phyloP scores from a whole-genome alignment of 108 stramenopile species.

The Nitzschia inconspicua region DNA sequence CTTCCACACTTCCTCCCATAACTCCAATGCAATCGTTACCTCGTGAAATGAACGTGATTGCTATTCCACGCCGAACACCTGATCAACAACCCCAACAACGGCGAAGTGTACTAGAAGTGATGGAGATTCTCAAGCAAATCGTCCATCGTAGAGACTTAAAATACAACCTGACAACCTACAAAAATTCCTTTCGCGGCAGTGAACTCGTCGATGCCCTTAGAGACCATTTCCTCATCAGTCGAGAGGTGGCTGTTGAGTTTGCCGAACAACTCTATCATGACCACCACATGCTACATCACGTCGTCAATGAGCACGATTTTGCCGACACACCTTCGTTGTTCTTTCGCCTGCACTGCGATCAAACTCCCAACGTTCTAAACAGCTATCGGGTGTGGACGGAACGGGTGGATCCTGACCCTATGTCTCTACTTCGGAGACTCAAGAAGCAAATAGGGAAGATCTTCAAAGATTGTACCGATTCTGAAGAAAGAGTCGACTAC shows the following conservation, averaged over 20 bases:
- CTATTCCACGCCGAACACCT: background rate
- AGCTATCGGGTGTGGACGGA: conserved; percentile 47
- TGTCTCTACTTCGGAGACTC: conserved; percentile 29
- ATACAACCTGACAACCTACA: conserved; percentile 18
- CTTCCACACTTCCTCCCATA: background rate
- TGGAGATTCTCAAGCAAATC: conserved; percentile 17
- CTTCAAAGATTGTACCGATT: conserved; percentile 15
- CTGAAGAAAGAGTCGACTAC: conserved; percentile 41
- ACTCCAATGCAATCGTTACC: background rate
- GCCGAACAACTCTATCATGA: conserved; percentile 21
- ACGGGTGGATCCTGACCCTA: conserved; percentile 17
- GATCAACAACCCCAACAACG: background rate
- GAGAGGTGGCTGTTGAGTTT: conserved; percentile 30
- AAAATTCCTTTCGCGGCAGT: conserved; percentile 34
- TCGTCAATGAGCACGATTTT: conserved; percentile 26
- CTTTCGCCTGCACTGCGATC: conserved; percentile 43
- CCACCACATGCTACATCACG: conserved; percentile 7
- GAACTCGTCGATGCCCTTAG: conserved; percentile 16
- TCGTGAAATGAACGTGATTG: conserved; percentile 1
- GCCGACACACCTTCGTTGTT: conserved; percentile 23
- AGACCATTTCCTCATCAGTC: background rate
- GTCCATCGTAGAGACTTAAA: conserved; percentile 26
- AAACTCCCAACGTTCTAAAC: conserved; percentile 45
- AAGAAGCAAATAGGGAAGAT: conserved; percentile 22
- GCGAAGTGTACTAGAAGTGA: conserved; percentile 30